Evolutionary conservation across 768 basidiomycete species (phyloP), one percentile per base, ranked within the genome.

Genomic region (Daedaleopsis sinensis): DNA sequence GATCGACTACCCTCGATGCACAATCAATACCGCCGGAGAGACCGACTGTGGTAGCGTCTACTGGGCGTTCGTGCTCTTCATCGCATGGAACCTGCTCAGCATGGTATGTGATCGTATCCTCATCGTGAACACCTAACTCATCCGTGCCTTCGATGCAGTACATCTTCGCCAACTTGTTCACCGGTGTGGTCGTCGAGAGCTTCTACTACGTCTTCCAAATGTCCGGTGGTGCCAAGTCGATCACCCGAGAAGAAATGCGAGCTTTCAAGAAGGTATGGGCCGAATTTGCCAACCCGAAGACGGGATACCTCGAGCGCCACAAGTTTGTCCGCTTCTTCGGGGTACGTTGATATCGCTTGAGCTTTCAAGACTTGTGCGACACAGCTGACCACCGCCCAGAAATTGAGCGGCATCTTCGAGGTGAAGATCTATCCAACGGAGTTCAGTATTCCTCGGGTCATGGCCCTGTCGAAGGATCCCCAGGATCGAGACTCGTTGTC

Each of bases 201-300:
- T 98, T 98, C 75, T 93, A 93, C 19, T 97, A 96, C 73, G 93
- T 97, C 9, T 96, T 94, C 77, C 93, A 96, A 75, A 83, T 89
- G 36, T 88, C 91, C 11, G 87, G 89, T 5, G 88, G 88, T n/a
- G 85, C 90, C 18, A 91, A 85, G 63, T 85, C 88, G 0, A 87
- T 98, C 54, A 91, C 89, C 19, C 83, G 96, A 52, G 91, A 94
- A 65, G 90, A 97, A 71, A 96, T 98, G 87, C 87, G 96, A 37
- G 79, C 87, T 1, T 98, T 94, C 83, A 98, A 98, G 79, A 93
- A 94, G 70, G 82, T 91, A 2, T 98, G 96, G 96, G 88, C 90
- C 2, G 84, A 89, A 70, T 93, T 88, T 70, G 88, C 95, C 23
- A 85, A 89, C 59, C 80, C 84, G 10, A 85, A 88, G 57, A 94